Evolutionary conservation across 352 stramenopile genomes (phyloP), one percentile per base, ranked within the genome.

Genomic region (Pythium brachiatum): DNA sequence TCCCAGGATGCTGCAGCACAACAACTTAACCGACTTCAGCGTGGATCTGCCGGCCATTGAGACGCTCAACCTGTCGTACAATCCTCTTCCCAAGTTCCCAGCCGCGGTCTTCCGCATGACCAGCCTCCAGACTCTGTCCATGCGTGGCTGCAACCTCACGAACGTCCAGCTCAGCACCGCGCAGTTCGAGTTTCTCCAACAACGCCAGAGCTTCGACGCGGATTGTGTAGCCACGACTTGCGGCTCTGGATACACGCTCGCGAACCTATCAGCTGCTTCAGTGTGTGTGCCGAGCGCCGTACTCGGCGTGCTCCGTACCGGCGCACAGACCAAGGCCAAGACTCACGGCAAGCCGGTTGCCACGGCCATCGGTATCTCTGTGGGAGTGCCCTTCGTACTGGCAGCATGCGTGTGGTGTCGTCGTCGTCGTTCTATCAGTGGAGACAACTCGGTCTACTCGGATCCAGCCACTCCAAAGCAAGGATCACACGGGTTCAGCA

Each of bases 71-170:
- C 46, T 89, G 15, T 74, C 74, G 6, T 61, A 65, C 23, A 89
- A 89, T 41, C 23, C 60, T 2, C 74, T 87, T 21, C 69, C 68
- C 7, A 71, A 55, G 8, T 80, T 89, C 47, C 78, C 78, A 13
- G 68, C 70, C 25, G 66, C 66, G 20, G 51, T 89, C 13, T 92
- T 74, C 54, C 65, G 56, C 2, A 76, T 83, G 71, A 68, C 66
- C 0, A 70, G 57, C 3, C 71, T 90, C 31, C 75, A 77, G 53
- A 75, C 68, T 20, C 51, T 90, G 25, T 81, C 66, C 39, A 76
- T 92, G 68, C 26, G 31, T 0, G 62, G 50, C 27, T 86, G 75
- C 48, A 84, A 87, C 66, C 62, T 92, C n/a, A 75, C 66, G 1
- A 89, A 90, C 53, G 21, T 89, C 18, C 57, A 76, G 39, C 65